Evolutionary conservation across 495 filamentous ascomycete genomes (phyloP).

Genomic region (Gamarada debralockiae): DNA sequence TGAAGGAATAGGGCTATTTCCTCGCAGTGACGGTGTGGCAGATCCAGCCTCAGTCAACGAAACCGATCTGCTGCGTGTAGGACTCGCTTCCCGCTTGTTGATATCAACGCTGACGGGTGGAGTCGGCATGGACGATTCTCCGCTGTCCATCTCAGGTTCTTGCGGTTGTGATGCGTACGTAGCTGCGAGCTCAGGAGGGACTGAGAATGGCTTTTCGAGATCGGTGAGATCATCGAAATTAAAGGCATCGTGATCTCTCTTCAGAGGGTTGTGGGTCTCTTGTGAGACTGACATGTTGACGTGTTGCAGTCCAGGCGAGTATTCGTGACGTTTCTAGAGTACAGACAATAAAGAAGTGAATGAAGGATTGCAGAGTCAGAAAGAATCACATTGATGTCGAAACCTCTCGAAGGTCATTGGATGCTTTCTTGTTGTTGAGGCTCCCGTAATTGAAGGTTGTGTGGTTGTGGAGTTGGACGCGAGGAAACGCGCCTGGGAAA

Average conservation of each 20-base stretch:
- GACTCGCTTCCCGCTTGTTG: conserved; percentile 3
- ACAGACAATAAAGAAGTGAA: not conserved
- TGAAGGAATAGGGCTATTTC: not conserved
- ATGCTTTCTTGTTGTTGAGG: too few relatives aligned
- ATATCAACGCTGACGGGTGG: not conserved
- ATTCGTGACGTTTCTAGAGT: too few relatives aligned
- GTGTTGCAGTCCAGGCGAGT: too few relatives aligned
- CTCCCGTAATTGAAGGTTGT: not conserved
- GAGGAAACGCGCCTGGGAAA: not conserved
- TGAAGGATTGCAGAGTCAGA: not conserved
- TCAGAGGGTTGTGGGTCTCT: conserved; percentile 6
- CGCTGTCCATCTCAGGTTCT: not conserved
- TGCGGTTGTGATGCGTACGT: not conserved
- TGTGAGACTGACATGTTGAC: conserved; percentile 12
- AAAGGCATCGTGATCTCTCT: conserved; percentile 18
- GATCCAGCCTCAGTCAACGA: conserved; percentile 10
- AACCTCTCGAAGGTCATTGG: not conserved
- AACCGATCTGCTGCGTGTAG: conserved; percentile 10
- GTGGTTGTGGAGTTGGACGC: not conserved
- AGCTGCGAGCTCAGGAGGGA: conserved; percentile 2
- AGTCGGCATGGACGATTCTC: not conserved
- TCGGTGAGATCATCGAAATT: conserved; percentile 3
- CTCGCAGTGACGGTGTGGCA: conserved; percentile 5
- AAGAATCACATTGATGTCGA: not conserved
- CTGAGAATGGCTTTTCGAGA: conserved; percentile 9